Base-by-base conservation (phyloP, 2,329 filamentous ascomycete genomes). In the Ascochyta pisi region DNA sequence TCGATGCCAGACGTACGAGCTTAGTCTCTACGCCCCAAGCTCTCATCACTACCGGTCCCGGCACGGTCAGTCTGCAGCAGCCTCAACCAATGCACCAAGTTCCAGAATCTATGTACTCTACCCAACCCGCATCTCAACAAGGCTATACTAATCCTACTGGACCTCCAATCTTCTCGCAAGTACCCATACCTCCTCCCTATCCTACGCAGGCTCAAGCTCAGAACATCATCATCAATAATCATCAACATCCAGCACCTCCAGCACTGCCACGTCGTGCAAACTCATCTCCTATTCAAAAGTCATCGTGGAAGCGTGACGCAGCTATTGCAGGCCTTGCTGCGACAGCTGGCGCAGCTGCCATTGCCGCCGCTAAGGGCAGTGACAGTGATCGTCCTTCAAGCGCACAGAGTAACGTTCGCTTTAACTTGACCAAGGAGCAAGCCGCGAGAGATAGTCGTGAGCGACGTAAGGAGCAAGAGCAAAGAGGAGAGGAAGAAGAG, bases 71-170 rank as follows among this genome's bases (percentile, higher is more conserved):
- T 10, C 81, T 97, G n/a, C 89, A 95, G 71, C 91, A 96, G 66
- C 93, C 93, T 2, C 89, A 92, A 64, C 93, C 93, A 2, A 84
- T 91, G 55, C 82, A 84, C 2, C 91, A 90, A 0, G 86, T 96
- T 3, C 87, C 88, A 34, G 84, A 84, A 58, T 84, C 84, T 16
- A 82, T 93, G 1, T 90, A 91, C 65, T 83, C 77, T 19, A 76
- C 76, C 4, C 78, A 81, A 57, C 70, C 73, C 12, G 69, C 74
- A 10, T 40, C 74, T 15, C 74, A 76, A 26, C 54, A 76, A 37
- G 68, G 72, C 6, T 80, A 81, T 58, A 69, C 64, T 37, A 75
- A 76, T 22, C 77, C 79, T 9, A 72, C 65, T 23, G 76, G 76
- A 3, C 75, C 77, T 39, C 72, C 78, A 1, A 70, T 77, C 15